These are phyloP conservation scores for Venturia carpophila DNA, from an alignment of 2,329 filamentous ascomycete genomes.

Conservation along the genomic window DNA sequence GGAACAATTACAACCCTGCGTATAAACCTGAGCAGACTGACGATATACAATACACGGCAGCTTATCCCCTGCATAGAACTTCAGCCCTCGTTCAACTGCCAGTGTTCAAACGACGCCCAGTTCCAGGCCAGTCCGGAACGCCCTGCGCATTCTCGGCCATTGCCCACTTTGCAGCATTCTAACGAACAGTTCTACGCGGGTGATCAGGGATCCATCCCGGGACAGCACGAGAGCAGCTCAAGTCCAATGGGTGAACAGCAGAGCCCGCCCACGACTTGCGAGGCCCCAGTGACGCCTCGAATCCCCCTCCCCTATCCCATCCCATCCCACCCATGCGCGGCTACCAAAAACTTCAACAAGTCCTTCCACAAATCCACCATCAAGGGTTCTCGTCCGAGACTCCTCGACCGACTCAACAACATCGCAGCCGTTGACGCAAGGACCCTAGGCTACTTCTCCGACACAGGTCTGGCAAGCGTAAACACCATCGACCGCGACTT, in stretches of 20 bases:
- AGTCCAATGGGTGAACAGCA: neutral
- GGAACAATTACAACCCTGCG: neutral
- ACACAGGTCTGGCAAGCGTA: neutral
- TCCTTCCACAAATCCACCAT: neutral
- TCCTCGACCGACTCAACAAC: neutral
- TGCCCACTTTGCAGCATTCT: neutral
- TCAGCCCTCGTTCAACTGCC: neutral
- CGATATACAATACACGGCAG: neutral
- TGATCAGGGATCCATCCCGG: neutral
- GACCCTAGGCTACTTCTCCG: neutral
- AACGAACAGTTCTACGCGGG: neutral
- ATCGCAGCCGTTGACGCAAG: neutral
- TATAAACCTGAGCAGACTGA: neutral
- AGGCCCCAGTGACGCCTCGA: neutral
- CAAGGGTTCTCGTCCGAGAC: neutral
- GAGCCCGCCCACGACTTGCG: neutral
- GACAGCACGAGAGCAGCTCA: neutral
- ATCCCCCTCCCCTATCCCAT: neutral
- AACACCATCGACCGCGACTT: neutral
- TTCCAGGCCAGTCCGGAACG: neutral
- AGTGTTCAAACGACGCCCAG: neutral
- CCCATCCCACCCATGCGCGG: neutral
- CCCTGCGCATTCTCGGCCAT: neutral
- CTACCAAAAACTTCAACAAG: neutral
- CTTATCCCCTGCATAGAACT: constrained; percentile 1